Evolutionary conservation across 305 asterid genomes (phyloP).

Genomic region (Fraxinus xanthoxyloides): DNA sequence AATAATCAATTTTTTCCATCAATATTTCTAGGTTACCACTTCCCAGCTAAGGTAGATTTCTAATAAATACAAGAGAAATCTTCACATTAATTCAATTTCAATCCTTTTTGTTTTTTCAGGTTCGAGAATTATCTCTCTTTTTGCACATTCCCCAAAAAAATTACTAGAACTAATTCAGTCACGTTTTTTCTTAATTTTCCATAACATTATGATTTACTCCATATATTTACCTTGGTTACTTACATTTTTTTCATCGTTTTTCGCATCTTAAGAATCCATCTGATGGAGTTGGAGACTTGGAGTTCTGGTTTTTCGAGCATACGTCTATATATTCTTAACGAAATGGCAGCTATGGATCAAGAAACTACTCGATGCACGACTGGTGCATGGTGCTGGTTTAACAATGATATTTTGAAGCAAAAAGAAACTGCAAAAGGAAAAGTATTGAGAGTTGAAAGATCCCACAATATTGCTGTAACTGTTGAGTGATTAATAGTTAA

Average conservation of each 20-base stretch:
- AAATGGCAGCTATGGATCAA: slow-evolving; percentile 32
- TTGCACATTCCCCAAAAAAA: not conserved
- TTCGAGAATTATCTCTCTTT: not conserved
- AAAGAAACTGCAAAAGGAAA: not conserved
- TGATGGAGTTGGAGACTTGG: too few species aligned
- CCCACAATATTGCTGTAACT: not conserved
- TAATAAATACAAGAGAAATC: not conserved
- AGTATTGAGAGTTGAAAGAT: slow-evolving; percentile 13
- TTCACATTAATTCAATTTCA: not conserved
- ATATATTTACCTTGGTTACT: not conserved
- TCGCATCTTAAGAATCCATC: too few species aligned
- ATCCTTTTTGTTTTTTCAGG: not conserved
- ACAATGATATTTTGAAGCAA: not conserved
- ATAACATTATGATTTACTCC: not conserved
- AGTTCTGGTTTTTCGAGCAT: too few species aligned
- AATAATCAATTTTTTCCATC: not conserved
- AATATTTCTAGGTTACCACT: not conserved
- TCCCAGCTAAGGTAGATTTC: not conserved
- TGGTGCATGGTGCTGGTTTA: slow-evolving; percentile 24
- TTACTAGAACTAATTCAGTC: not conserved
- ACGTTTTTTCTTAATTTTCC: not conserved
- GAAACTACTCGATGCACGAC: slow-evolving; percentile 19
- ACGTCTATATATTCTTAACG: not conserved
- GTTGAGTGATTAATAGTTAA: too few species aligned
- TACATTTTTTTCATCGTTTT: too few species aligned